Conservation (phyloP, 768 basidiomycete genomes). For the Leccinellum luteum region DNA sequence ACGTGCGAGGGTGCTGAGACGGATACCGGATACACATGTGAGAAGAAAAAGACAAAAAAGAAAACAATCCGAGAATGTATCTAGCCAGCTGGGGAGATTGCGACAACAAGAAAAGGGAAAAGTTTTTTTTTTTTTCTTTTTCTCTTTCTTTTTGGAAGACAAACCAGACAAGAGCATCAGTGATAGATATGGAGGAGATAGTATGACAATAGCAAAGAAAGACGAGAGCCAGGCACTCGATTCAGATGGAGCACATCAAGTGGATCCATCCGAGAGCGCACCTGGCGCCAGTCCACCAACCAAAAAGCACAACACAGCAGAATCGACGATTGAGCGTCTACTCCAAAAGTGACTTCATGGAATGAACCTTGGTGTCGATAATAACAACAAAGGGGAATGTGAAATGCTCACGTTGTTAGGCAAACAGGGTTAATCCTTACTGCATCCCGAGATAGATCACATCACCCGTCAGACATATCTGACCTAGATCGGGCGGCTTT, state of each 20-base stretch:
- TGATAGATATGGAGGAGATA: neutral
- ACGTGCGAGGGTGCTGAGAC: neutral
- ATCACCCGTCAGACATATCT: slow-evolving; percentile 3
- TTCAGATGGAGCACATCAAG: neutral
- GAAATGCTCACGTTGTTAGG: slow-evolving; percentile 1
- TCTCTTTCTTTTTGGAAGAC: neutral
- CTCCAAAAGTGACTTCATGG: neutral
- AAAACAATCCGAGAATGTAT: neutral
- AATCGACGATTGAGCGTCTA: neutral
- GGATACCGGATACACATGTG: neutral
- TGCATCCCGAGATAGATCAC: neutral
- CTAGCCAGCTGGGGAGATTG: neutral
- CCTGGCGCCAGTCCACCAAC: neutral
- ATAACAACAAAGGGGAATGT: neutral
- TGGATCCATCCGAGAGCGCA: neutral
- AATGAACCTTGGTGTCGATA: neutral
- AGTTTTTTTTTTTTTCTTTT: neutral
- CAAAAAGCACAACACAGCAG: neutral
- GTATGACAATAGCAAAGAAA: neutral
- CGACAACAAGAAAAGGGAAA: neutral
- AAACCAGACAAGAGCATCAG: neutral
- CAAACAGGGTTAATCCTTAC: neutral
- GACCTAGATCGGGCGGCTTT: slow-evolving; percentile 9
- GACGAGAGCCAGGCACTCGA: neutral
- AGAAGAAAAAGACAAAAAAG: neutral